Percentiles rank a stretch among this genome's conserved stretches.
phyloP scores from a whole-genome alignment of 2,329 filamentous ascomycete genomes.

The Trichoderma simmonsii region DNA sequence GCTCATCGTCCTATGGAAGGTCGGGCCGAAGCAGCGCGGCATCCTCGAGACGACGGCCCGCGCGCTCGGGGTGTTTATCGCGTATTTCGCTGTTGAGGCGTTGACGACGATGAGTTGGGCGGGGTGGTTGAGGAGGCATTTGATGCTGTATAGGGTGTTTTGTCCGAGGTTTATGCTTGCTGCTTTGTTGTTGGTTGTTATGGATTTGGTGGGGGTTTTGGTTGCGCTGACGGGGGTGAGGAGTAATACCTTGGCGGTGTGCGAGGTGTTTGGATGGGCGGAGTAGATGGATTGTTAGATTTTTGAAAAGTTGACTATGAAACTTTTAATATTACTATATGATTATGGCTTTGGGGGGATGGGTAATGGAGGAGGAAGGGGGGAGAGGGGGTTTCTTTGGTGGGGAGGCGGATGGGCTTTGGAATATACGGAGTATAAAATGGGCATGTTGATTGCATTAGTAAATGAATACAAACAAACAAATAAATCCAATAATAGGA shows the following conservation, averaged over 20 bases:
- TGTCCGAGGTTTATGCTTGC: constrained; percentile 87
- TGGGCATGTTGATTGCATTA: not conserved
- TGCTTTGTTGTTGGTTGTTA: constrained; percentile 65
- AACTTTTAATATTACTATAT: not conserved
- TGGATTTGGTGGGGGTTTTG: constrained; percentile 71
- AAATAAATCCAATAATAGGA: not conserved
- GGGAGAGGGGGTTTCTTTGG: not conserved
- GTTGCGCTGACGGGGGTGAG: constrained; percentile 72
- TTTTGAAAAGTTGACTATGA: not conserved
- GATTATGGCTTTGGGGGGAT: not conserved
- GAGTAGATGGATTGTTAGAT: constrained; percentile 36
- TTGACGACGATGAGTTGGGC: constrained; percentile 89
- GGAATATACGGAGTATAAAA: not conserved
- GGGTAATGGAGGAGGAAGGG: not conserved
- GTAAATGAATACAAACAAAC: not conserved
- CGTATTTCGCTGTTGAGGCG: constrained; percentile 79
- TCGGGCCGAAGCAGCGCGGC: constrained; percentile 67
- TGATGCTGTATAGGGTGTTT: constrained; percentile 97
- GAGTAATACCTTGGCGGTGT: constrained; percentile 73
- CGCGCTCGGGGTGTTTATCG: constrained; percentile 69
- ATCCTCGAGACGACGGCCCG: constrained; percentile 68
- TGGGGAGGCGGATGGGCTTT: not conserved
- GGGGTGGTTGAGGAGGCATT: constrained; percentile 78
- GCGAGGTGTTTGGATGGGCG: constrained; percentile 83
- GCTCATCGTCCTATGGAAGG: constrained; percentile 84